Evolutionary conservation across 2,329 filamentous ascomycete genomes (phyloP).

Genomic region (Blastomyces percursus): DNA sequence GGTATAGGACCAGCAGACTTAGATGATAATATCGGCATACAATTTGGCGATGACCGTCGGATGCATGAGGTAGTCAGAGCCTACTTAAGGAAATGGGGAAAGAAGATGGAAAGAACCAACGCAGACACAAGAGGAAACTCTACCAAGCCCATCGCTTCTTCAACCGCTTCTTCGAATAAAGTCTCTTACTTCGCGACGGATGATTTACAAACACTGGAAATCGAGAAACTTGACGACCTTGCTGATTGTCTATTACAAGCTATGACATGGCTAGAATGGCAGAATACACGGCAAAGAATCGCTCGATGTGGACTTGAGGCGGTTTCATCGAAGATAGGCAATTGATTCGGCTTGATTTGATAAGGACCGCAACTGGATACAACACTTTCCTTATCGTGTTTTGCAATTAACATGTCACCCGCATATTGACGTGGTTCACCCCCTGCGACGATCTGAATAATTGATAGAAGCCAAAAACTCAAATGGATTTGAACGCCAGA

Average conservation of each 20-base stretch:
- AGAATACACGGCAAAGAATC: slow-evolving; percentile 32
- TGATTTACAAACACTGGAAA: slow-evolving; percentile 11
- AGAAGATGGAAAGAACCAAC: background rate
- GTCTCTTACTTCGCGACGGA: slow-evolving; percentile 11
- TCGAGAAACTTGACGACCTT: slow-evolving; percentile 65
- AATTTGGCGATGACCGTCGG: slow-evolving; percentile 9
- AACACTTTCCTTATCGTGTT: background rate
- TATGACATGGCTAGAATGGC: slow-evolving; percentile 66
- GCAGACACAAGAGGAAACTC: too few species aligned
- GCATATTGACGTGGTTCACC: background rate
- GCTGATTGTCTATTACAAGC: slow-evolving; percentile 71
- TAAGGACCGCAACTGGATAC: background rate
- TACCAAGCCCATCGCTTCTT: background rate
- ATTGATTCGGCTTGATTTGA: background rate
- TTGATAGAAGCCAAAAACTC: background rate
- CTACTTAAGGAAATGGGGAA: slow-evolving; percentile 24
- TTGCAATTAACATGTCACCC: background rate
- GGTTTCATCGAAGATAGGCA: slow-evolving; percentile 10
- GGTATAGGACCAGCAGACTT: background rate
- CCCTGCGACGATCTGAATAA: background rate
- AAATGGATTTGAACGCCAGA: background rate
- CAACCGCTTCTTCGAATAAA: slow-evolving; percentile 8
- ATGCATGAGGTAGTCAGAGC: slow-evolving; percentile 18
- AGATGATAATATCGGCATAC: background rate
- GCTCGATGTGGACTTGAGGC: slow-evolving; percentile 16